Evolutionary conservation across 202 grass and related monocot genomes (phyloP).

Genomic region (Setaria italica): DNA sequence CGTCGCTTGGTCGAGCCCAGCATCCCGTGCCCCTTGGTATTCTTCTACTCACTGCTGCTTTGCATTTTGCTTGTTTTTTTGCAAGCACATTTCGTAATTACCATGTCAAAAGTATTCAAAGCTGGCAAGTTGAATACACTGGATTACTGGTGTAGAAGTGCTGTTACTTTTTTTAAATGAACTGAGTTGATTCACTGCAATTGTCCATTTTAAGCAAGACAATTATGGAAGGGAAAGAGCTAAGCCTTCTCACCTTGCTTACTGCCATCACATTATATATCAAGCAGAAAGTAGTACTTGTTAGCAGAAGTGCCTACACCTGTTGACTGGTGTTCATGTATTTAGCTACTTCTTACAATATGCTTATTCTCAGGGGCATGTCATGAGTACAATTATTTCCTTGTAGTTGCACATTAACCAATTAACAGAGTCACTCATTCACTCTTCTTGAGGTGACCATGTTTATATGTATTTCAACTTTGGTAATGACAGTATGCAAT

Average conservation of each 20-base stretch:
- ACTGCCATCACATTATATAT: neutral
- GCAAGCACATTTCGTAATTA: neutral
- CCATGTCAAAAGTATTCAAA: neutral
- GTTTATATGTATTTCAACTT: neutral
- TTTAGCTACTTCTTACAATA: constrained; percentile 3
- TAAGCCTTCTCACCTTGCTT: constrained; percentile 33
- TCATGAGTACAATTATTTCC: neutral
- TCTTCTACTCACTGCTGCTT: neutral
- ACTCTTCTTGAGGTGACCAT: constrained; percentile 9
- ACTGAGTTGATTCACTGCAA: neutral
- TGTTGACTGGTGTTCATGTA: constrained; percentile 12
- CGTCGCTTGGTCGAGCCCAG: constrained; percentile 76
- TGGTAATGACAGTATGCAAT: constrained; percentile 7
- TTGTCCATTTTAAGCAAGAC: neutral
- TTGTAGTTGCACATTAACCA: neutral
- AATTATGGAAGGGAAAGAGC: neutral
- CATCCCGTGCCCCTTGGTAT: constrained; percentile 59
- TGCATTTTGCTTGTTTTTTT: constrained; percentile 5
- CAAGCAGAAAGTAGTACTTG: neutral
- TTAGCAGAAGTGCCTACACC: constrained; percentile 1
- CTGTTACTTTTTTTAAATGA: neutral
- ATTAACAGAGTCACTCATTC: neutral
- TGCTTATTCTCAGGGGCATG: neutral
- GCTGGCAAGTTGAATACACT: neutral
- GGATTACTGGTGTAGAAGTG: neutral